A percentile compares a stretch with the other conserved stretches of the same genome.
phyloP scores from a whole-genome alignment of 257 asterid species.

The Solanum clarkiae region DNA sequence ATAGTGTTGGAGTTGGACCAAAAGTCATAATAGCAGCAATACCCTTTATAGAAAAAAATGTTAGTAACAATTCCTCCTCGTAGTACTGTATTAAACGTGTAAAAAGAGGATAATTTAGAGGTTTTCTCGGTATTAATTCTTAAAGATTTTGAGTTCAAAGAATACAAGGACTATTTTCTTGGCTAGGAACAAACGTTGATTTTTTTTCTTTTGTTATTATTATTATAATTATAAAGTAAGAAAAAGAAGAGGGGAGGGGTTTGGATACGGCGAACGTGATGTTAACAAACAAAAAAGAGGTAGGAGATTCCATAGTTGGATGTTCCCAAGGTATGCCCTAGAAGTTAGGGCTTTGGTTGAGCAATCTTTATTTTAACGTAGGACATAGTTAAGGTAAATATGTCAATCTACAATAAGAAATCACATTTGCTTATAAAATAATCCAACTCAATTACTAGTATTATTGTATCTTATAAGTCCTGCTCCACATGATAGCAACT shows the following conservation, averaged over 20 bases:
- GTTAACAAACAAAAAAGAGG: conserved; percentile 9
- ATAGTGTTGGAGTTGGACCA: no score
- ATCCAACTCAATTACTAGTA: not conserved
- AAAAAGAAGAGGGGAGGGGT: not conserved
- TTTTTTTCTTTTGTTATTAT: no score
- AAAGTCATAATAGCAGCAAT: no score
- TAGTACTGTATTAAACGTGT: not conserved
- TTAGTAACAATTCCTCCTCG: not conserved
- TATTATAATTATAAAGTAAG: not conserved
- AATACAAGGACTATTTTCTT: not conserved
- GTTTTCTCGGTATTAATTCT: not conserved
- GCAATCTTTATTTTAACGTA: not conserved
- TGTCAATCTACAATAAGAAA: conserved; percentile 4
- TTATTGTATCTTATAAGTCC: not conserved
- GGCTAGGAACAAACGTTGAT: not conserved
- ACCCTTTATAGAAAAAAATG: no score
- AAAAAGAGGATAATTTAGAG: not conserved
- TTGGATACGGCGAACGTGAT: not conserved
- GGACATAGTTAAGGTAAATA: not conserved
- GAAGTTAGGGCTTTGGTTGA: conserved; percentile 16
- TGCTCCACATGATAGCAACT: not conserved
- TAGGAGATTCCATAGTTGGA: conserved; percentile 25
- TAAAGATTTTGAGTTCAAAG: not conserved
- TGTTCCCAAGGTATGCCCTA: conserved; percentile 38
- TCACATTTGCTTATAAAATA: not conserved